Base-by-base conservation (phyloP, 129 eudicot genomes). In the Centrapalus pauciflorus region DNA sequence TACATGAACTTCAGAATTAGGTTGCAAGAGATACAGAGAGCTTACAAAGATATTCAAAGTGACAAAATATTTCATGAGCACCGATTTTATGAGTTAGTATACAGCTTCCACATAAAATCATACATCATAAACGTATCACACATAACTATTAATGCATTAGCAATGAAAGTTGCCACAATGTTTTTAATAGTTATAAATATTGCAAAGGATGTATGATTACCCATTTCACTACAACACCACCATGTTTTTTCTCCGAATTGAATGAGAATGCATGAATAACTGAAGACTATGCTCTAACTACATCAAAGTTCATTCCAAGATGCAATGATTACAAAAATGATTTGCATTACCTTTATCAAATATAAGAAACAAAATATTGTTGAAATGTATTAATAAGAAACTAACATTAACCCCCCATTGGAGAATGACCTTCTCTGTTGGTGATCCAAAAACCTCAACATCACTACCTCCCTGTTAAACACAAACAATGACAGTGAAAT, bases 341-440 rank as follows among this genome's bases (percentile, higher is more conserved):
- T 58, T 33, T 57, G 67, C 28, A 38, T 55, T 21, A 69, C 28
- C 23, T 43, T 8, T 11, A 41, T 43, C 26, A 11, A 28, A 26
- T 7, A 48, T 16, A 46, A 13, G 19, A 65, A 43, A 65, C 3
- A 16, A 32, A 21, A 29, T 46, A 35, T 6, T 37, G 35, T 32
- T 14, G 40, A 33, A 61, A 6, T 3, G 14, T 71, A 56, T 7
- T 35, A 73, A 14, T 23, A 19, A 58, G 51, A 4, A 43, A 34
- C 27, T 58, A 76, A 90, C 97, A 61, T 81, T 76, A 46, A 86
- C 66, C 3, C 95, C 99, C 97, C 97, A 94, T 56, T 83, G 89
- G 40, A 94, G 87, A 81, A 94, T 89, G 61, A 97, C 95, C 80
- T 94, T 94, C 73, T 94, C 99, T 6, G 97, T 94, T 30, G 99